Evolutionary conservation across 257 asterid species (phyloP).

Genomic region (Solanum okadae): DNA sequence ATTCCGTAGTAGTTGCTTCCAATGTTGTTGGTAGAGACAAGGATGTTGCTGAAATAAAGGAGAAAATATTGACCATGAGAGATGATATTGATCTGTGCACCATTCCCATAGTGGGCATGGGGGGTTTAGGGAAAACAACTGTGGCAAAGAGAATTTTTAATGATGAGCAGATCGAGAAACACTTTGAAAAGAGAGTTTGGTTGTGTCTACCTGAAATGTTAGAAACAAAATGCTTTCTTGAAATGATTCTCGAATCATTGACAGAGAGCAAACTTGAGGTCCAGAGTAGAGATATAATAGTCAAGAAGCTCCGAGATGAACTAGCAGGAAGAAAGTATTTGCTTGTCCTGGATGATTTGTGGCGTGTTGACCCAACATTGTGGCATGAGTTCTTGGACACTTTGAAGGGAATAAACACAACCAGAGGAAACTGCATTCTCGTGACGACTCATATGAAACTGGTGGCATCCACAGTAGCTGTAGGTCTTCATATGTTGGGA

Average conservation of each 20-base stretch:
- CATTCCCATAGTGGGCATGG: constrained; percentile 8
- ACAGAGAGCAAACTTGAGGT: not conserved
- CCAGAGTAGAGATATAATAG: not conserved
- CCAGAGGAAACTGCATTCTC: constrained; percentile 7
- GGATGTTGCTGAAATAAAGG: not conserved
- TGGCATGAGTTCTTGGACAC: constrained; percentile 1
- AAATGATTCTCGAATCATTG: not conserved
- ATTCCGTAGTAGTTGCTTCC: not conserved
- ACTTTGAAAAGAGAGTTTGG: constrained; percentile 13
- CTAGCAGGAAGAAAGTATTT: not conserved
- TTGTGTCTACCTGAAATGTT: constrained; percentile 10
- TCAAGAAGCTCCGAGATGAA: not conserved
- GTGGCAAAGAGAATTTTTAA: constrained; percentile 4
- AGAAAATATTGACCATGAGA: not conserved
- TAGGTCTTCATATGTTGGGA: not conserved
- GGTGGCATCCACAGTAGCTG: not conserved
- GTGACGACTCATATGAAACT: constrained; percentile 8
- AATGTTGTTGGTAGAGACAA: not conserved
- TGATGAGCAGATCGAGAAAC: not conserved
- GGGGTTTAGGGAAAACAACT: constrained; percentile 9
- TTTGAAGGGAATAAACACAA: not conserved
- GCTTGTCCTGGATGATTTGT: constrained; percentile 24
- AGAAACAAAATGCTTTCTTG: constrained; percentile 4
- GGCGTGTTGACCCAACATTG: not conserved
- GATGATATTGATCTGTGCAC: not conserved